phyloP scores from a whole-genome alignment of 1,139 yeast species.

The Candida freyschussii region DNA sequence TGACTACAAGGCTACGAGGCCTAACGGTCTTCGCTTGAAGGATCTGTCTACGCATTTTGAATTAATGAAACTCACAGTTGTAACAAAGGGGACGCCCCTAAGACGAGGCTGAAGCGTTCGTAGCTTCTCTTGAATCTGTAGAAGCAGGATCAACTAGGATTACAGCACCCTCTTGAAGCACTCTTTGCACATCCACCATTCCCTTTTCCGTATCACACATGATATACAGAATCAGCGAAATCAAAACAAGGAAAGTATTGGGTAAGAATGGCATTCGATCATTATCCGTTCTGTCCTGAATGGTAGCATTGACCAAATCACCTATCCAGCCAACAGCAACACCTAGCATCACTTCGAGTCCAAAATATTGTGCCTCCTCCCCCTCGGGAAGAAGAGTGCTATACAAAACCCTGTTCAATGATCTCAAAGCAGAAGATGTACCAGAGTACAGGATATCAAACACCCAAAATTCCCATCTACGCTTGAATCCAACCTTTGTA shows the following conservation, averaged over 20 bases:
- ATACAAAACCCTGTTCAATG: slow-evolving; percentile 37
- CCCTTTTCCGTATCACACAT: slow-evolving; percentile 36
- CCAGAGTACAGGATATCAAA: slow-evolving; percentile 38
- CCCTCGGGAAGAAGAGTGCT: slow-evolving; percentile 40
- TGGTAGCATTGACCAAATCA: slow-evolving; percentile 36
- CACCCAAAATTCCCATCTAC: slow-evolving; percentile 43
- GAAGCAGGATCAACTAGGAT: too few species aligned
- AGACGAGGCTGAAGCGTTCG: slow-evolving; percentile 31
- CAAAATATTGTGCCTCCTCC: slow-evolving; percentile 43
- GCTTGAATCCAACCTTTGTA: slow-evolving; percentile 36
- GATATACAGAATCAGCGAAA: slow-evolving; percentile 29
- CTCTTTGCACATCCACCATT: slow-evolving; percentile 24
- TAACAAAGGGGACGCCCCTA: background rate
- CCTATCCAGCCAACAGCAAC: slow-evolving; percentile 45
- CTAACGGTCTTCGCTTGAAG: too few species aligned
- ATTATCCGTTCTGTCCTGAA: slow-evolving; percentile 39
- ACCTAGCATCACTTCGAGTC: slow-evolving; percentile 40
- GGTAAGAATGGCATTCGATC: slow-evolving; percentile 39
- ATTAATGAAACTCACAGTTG: background rate
- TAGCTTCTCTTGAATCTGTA: slow-evolving; percentile 45
- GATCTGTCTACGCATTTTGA: slow-evolving; percentile 9
- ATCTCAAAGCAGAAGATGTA: slow-evolving; percentile 36
- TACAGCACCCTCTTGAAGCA: too few species aligned
- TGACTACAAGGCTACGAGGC: too few species aligned
- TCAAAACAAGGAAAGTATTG: slow-evolving; percentile 32